Conservation (phyloP, 73 alveolate genomes). For the Paraurostyla sp. region DNA sequence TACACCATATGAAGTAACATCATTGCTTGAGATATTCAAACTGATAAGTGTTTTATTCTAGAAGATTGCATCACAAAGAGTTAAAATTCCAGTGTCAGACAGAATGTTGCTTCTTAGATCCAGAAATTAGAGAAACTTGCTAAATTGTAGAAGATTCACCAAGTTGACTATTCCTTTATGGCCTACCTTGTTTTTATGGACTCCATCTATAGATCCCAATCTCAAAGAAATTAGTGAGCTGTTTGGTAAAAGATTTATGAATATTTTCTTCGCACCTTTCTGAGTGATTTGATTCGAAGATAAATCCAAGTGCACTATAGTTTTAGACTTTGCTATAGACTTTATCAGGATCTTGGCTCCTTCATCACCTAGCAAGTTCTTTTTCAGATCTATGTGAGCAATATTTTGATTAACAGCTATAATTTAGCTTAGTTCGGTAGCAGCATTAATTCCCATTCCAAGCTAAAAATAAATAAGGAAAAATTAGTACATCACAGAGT, state of each 20-base stretch:
- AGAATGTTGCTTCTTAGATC: conserved; percentile 64
- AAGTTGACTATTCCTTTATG: conserved; percentile 59
- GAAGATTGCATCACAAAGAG: conserved; percentile 59
- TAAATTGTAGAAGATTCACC: conserved; percentile 19
- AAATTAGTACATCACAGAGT: conserved; percentile 8
- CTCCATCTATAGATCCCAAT: conserved; percentile 68
- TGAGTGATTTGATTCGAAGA: conserved; percentile 70
- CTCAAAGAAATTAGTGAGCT: conserved; percentile 53
- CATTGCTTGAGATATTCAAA: conserved; percentile 66
- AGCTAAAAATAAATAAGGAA: neutral
- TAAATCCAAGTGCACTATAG: conserved; percentile 66
- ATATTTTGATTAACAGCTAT: conserved; percentile 12
- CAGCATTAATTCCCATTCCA: conserved; percentile 47
- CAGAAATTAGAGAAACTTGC: conserved; percentile 48
- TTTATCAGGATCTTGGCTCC: conserved; percentile 67
- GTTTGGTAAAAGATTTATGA: conserved; percentile 50
- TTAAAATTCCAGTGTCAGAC: conserved; percentile 66
- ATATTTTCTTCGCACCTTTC: conserved; percentile 74
- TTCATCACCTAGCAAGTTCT: conserved; percentile 77
- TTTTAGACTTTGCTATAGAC: conserved; percentile 50
- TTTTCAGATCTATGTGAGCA: conserved; percentile 55
- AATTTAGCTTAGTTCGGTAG: conserved; percentile 27
- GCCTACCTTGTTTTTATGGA: conserved; percentile 75
- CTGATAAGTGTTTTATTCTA: conserved; percentile 64
- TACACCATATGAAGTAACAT: conserved; percentile 52